Percentiles rank a stretch among this genome's conserved stretches.
phyloP scores from a whole-genome alignment of 495 filamentous ascomycete genomes.

The Penicillium pancosmium region DNA sequence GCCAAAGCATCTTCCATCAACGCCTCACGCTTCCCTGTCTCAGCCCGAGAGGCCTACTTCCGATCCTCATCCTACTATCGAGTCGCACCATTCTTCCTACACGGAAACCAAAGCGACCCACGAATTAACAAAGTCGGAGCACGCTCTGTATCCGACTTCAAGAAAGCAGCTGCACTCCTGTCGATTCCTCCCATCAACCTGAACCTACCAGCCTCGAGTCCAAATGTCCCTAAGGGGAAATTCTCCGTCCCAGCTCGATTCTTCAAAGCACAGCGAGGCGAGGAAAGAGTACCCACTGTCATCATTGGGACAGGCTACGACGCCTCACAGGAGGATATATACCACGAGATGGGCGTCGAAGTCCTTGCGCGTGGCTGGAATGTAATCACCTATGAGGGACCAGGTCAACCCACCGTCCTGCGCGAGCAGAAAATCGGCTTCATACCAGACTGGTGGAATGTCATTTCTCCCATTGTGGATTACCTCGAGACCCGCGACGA shows the following conservation, averaged over 20 bases:
- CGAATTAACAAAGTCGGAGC: background rate
- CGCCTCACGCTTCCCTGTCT: slow-evolving; percentile 23
- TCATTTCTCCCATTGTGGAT: slow-evolving; percentile 47
- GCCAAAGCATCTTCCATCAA: background rate
- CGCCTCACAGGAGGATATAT: slow-evolving; percentile 45
- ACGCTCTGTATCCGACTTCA: background rate
- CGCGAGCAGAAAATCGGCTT: slow-evolving; percentile 51
- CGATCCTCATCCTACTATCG: slow-evolving; percentile 47
- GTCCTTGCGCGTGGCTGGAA: slow-evolving; percentile 47
- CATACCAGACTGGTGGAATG: slow-evolving; percentile 50
- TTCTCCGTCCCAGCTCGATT: background rate
- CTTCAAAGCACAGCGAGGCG: background rate
- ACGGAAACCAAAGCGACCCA: slow-evolving; percentile 30
- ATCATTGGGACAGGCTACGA: slow-evolving; percentile 23
- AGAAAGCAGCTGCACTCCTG: background rate
- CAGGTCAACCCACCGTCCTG: slow-evolving; percentile 46
- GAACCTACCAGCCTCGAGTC: background rate
- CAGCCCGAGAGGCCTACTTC: slow-evolving; percentile 38
- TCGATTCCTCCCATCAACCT: background rate
- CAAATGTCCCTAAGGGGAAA: background rate
- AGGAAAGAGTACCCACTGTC: background rate
- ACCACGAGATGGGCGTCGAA: slow-evolving; percentile 33
- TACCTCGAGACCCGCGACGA: slow-evolving; percentile 29
- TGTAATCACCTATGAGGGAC: slow-evolving; percentile 50
- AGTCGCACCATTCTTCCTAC: slow-evolving; percentile 46